phyloP scores from a whole-genome alignment of 2,329 filamentous ascomycete genomes.

The Aspergillus amoenus region DNA sequence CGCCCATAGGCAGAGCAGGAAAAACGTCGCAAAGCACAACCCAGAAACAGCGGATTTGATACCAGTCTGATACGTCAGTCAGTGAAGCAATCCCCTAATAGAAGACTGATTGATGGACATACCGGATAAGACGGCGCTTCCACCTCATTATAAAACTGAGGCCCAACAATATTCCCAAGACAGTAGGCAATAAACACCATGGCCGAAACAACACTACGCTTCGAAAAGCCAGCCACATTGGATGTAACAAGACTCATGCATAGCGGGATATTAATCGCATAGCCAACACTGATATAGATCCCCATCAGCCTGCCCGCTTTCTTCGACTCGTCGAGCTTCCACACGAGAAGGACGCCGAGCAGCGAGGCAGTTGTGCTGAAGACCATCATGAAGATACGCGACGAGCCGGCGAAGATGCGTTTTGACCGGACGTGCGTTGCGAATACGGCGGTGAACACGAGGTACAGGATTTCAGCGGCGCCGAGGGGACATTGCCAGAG shows the following conservation, averaged over 20 bases:
- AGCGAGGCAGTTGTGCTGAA: slow-evolving; percentile 29
- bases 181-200: slow-evolving; percentile 51
- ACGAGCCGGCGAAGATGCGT: too few relatives aligned
- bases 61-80: slow-evolving; percentile 18
- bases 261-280: slow-evolving; percentile 36
- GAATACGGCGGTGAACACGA: slow-evolving; percentile 30
- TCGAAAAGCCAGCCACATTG: slow-evolving; percentile 38
- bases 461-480: slow-evolving; percentile 33
- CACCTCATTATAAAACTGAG: slow-evolving; percentile 31
- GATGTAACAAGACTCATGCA: slow-evolving; percentile 35
- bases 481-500: slow-evolving; percentile 39
- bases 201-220: slow-evolving; percentile 39
- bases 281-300: slow-evolving; percentile 31
- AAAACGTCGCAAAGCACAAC: slow-evolving; percentile 28
- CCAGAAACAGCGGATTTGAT: slow-evolving; percentile 34
- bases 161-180: slow-evolving; percentile 34
- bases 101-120: background rate
- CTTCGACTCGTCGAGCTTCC: slow-evolving; percentile 25
- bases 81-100: too few relatives aligned
- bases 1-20: slow-evolving; percentile 27
- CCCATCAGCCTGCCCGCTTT: slow-evolving; percentile 30
- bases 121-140: slow-evolving; percentile 34
- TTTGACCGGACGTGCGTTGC: slow-evolving; percentile 27
- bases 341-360: slow-evolving; percentile 35
- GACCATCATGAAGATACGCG: slow-evolving; percentile 35